phyloP scores from a whole-genome alignment of 129 eudicot species.

The Arctium minus region DNA sequence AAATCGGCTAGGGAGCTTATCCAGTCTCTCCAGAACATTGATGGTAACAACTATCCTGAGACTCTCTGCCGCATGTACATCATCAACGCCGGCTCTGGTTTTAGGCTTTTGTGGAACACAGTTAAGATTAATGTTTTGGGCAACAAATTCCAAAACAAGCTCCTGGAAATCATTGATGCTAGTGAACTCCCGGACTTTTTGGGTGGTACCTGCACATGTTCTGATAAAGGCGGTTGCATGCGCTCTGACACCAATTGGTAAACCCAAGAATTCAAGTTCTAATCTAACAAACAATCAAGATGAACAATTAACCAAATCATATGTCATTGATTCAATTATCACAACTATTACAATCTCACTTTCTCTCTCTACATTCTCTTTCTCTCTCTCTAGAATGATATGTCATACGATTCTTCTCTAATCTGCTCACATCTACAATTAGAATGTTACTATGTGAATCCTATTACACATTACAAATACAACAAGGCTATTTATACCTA shows the following conservation, averaged over 20 bases:
- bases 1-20: constrained; percentile 90
- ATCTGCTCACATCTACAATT: too few species aligned
- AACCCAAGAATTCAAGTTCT: too few species aligned
- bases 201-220: constrained; percentile 96
- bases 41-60: constrained; percentile 97
- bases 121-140: constrained; percentile 93
- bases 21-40: constrained; percentile 78
- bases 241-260: constrained; percentile 68
- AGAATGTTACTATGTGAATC: too few species aligned
- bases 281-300: too few species aligned
- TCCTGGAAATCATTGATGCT: constrained; percentile 93
- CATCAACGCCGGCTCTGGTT: constrained; percentile 97
- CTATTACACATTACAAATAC: too few species aligned
- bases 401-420: too few species aligned
- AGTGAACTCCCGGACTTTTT: constrained; percentile 96
- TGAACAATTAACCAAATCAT: too few species aligned
- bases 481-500: too few species aligned
- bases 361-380: too few species aligned
- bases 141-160: constrained; percentile 87
- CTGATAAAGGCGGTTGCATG: constrained; percentile 87
- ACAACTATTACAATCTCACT: too few species aligned
- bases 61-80: constrained; percentile 95
- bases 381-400: too few species aligned
- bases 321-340: too few species aligned
- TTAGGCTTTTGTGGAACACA: constrained; percentile 95